phyloP scores from a whole-genome alignment of 331 rosid genomes.

The Prunus yedoensis region DNA sequence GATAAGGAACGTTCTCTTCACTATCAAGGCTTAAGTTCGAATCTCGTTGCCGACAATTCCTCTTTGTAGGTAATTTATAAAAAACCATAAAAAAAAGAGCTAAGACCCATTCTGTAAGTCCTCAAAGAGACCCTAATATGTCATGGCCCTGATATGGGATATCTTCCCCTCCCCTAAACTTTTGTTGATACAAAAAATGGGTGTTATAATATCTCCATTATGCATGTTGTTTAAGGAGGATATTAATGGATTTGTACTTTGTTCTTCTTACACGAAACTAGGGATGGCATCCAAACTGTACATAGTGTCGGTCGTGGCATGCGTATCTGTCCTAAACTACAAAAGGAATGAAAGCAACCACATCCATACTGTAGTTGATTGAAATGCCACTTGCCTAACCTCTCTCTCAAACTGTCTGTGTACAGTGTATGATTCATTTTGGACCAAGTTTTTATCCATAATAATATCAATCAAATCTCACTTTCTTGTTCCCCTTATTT shows the following conservation, averaged over 20 bases:
- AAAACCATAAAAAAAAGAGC: too few relatives aligned
- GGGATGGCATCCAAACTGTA: not conserved
- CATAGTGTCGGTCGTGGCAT: not conserved
- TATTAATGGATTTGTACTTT: not conserved
- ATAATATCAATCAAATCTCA: too few relatives aligned
- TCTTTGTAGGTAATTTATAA: too few relatives aligned
- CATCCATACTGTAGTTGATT: not conserved
- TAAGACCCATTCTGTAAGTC: too few relatives aligned
- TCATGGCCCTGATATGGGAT: fast-evolving
- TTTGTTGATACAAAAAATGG: not conserved
- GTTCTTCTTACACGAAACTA: not conserved
- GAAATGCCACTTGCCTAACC: not conserved
- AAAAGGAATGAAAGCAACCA: not conserved
- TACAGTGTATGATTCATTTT: too few relatives aligned
- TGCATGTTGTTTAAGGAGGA: not conserved
- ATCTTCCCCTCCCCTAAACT: too few relatives aligned
- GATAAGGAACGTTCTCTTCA: fast-evolving
- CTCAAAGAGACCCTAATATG: fast-evolving
- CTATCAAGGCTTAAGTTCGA: too few relatives aligned
- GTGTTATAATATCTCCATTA: too few relatives aligned
- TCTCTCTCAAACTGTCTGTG: not conserved
- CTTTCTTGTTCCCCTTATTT: too few relatives aligned
- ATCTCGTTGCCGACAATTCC: fast-evolving
- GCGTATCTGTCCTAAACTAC: not conserved
- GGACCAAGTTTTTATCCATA: not conserved